These are phyloP conservation scores for Helianthus tuberosus DNA, from an alignment of 129 eudicot genomes.

Conservation along the genomic window DNA sequence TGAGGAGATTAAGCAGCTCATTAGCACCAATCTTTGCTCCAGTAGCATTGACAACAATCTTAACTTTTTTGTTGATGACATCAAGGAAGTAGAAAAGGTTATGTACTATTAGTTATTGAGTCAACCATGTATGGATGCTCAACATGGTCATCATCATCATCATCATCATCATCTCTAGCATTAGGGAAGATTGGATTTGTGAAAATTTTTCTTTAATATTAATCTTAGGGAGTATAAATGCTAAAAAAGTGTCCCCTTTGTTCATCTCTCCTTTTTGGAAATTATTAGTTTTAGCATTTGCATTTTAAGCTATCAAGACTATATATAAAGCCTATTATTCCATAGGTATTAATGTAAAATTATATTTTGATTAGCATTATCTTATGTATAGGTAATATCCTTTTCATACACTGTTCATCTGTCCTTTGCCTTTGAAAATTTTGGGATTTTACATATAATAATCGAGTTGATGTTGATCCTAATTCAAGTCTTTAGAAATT, in stretches of 20 bases:
- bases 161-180: conserved; percentile 4
- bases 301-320: conserved; percentile 2
- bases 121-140: conserved; percentile 20
- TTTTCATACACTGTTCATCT: too few species aligned
- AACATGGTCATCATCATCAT: conserved; percentile 10
- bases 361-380: not conserved
- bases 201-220: conserved; percentile 19
- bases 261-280: not conserved
- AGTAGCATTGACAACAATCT: conserved; percentile 41
- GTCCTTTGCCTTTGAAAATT: not conserved
- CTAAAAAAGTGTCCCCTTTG: conserved; percentile 33
- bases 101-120: conserved; percentile 48
- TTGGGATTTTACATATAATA: conserved; percentile 10
- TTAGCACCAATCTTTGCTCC: conserved; percentile 52
- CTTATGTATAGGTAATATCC: too few species aligned
- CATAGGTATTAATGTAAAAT: not conserved
- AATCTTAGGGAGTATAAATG: conserved; percentile 19
- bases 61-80: conserved; percentile 63
- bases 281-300: not conserved
- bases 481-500: conserved; percentile 22
- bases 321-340: not conserved
- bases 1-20: conserved; percentile 88
- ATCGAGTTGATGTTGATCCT: conserved; percentile 33
- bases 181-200: conserved; percentile 22
- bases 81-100: conserved; percentile 57